Evolutionary conservation across 345 rosid species (phyloP), one percentile per base, ranked within the genome.

Genomic region (Aquilaria malaccensis): DNA sequence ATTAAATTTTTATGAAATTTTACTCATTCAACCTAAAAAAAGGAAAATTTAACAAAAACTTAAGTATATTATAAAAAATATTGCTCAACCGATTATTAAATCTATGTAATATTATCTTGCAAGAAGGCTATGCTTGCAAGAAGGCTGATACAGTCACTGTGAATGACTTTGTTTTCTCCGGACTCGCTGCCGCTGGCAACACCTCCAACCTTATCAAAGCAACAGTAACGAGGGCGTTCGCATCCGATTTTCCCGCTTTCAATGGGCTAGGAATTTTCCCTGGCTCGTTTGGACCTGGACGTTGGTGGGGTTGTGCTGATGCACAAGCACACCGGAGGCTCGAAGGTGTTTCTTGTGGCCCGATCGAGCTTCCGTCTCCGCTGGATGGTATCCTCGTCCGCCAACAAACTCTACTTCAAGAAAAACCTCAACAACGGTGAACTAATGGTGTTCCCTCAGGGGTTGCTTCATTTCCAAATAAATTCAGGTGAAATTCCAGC

Each of bases 321-420:
- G 63, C 96, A 88, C 78, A 85, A 91, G 12, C 97, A 88, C 74
- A 96, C 97, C 2, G 85, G 86, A 3, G 96, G 57, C 33, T 74
- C 89, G 0, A 94, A 91, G 65, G 63, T 76, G 13, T 77, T 88
- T 2, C 0, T 83, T 9, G 94, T 91, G 2, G 2, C 79, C 0
- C 22, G 22, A 22, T 22, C 60, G 77, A 55, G 97, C 94, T 48
- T 9, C 83, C 15, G 77, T 91, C 43, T 76, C 78, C 52, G 97
- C 96, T 0, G 97, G 97, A 88, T 91, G 5, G 7, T 37, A 37
- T 37, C 43, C 5, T 37, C 43, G 43, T 37, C 43, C 7, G 86
- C 81, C 43, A 37, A 37, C 43, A 7, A 3, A 3, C 5, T 37
- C 7, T 37, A 37, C 3, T 37, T 37, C 3, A 3, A 3, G 7